Conservation (phyloP, 2,329 filamentous ascomycete genomes). For the Scleromitrula shiraiana region DNA sequence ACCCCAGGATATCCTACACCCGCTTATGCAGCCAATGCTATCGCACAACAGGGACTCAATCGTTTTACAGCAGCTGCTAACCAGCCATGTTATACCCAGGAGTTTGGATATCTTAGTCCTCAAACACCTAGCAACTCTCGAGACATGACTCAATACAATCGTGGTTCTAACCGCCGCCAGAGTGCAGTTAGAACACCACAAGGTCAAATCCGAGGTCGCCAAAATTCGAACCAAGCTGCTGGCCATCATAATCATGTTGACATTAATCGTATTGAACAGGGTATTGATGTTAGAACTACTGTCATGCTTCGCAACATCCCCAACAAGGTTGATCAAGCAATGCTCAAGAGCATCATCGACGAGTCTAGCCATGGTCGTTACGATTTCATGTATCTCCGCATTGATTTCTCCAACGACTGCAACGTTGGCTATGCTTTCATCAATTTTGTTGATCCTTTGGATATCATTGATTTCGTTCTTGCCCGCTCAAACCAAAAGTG, state of each 20-base stretch:
- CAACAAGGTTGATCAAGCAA: slow-evolving; percentile 73
- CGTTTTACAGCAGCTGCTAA: slow-evolving; percentile 1
- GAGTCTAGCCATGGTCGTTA: slow-evolving; percentile 73
- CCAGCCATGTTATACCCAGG: neutral
- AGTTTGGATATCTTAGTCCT: slow-evolving; percentile 4
- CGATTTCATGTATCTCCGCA: slow-evolving; percentile 92
- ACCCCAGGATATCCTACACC: neutral
- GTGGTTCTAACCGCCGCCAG: slow-evolving; percentile 26
- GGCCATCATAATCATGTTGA: slow-evolving; percentile 57
- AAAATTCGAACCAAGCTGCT: slow-evolving; percentile 33
- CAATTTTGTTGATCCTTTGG: slow-evolving; percentile 77
- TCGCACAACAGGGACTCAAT: neutral
- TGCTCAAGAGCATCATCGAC: slow-evolving; percentile 74
- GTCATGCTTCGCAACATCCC: slow-evolving; percentile 93
- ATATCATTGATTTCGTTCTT: slow-evolving; percentile 70
- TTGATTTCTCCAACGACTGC: slow-evolving; percentile 78
- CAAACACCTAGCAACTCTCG: slow-evolving; percentile 12
- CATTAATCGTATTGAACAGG: slow-evolving; percentile 50
- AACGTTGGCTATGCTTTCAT: slow-evolving; percentile 97
- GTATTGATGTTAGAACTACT: slow-evolving; percentile 67
- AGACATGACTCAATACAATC: slow-evolving; percentile 8
- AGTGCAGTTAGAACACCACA: slow-evolving; percentile 35
- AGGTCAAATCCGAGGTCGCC: slow-evolving; percentile 28
- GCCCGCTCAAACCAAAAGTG: slow-evolving; percentile 64
- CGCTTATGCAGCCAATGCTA: neutral